Percentiles rank a stretch among this genome's conserved stretches.
These are phyloP conservation scores for Lagenaria siceraria DNA, from an alignment of 306 rosid genomes.

Conservation along the genomic window DNA sequence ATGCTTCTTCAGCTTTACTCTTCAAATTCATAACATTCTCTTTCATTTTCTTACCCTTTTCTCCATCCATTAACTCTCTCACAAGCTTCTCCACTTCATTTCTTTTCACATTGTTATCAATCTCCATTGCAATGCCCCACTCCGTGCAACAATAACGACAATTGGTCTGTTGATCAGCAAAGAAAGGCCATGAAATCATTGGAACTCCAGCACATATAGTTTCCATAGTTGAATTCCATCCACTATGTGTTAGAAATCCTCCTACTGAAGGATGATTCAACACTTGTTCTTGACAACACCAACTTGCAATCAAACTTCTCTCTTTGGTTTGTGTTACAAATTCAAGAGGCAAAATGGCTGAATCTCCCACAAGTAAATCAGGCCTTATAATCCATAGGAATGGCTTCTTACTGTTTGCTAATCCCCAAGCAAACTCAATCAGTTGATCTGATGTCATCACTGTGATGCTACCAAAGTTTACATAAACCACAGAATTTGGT, in stretches of 20 bases:
- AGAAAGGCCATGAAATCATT: conserved; percentile 27
- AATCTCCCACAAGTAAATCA: conserved; percentile 23
- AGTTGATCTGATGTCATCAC: conserved; percentile 24
- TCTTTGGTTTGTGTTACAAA: conserved; percentile 17
- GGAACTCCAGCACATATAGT: conserved; percentile 30
- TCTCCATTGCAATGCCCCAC: conserved; percentile 34
- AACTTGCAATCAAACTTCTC: conserved; percentile 21
- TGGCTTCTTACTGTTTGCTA: conserved; percentile 20
- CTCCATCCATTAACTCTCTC: conserved; percentile 28
- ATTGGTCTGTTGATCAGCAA: conserved; percentile 23
- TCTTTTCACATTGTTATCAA: conserved; percentile 27
- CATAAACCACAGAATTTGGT: conserved; percentile 5
- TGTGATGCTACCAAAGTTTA: conserved; percentile 17
- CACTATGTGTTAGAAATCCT: conserved; percentile 21
- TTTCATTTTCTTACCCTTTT: conserved; percentile 30
- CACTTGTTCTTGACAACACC: conserved; percentile 47
- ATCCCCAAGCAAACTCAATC: conserved; percentile 37
- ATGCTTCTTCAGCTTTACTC: not conserved
- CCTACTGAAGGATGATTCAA: conserved; percentile 28
- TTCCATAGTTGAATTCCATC: conserved; percentile 24
- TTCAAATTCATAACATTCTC: conserved; percentile 13
- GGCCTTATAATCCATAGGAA: conserved; percentile 44
- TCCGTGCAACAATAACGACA: conserved; percentile 20
- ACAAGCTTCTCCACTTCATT: conserved; percentile 31
- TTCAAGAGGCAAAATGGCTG: conserved; percentile 18